phyloP scores from a whole-genome alignment of 495 filamentous ascomycete genomes.

The Symbiotaphrina buchneri region DNA sequence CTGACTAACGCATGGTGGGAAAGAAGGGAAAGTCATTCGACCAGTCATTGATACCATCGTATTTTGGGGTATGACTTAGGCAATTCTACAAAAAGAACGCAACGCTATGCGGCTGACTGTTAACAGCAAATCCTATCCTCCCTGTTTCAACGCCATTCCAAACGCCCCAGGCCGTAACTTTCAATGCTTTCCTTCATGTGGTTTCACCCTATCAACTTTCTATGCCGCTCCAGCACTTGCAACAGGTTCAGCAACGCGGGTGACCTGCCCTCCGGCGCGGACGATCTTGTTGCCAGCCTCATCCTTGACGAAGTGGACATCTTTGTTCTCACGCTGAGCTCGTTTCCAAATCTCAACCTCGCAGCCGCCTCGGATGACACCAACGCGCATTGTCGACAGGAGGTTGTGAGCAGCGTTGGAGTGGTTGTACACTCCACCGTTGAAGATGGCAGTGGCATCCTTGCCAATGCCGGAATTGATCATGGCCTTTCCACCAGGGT shows the following conservation, averaged over 20 bases:
- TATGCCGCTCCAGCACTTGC: slow-evolving; percentile 55
- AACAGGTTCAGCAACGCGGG: slow-evolving; percentile 54
- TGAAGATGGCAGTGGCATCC: slow-evolving; percentile 12
- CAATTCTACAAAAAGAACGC: neutral
- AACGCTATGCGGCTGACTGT: neutral
- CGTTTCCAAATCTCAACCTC: slow-evolving; percentile 8
- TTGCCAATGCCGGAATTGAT: slow-evolving; percentile 10
- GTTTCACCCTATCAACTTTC: no score
- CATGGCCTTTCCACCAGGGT: slow-evolving; percentile 11
- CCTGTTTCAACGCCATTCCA: neutral
- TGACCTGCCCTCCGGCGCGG: slow-evolving; percentile 76
- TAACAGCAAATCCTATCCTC: neutral
- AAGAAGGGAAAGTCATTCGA: no score
- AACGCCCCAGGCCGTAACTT: neutral
- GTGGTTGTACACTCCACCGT: slow-evolving; percentile 10
- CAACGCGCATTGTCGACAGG: slow-evolving; percentile 6
- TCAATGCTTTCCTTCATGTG: no score
- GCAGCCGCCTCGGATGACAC: slow-evolving; percentile 6
- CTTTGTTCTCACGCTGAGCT: slow-evolving; percentile 6
- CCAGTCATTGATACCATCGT: no score
- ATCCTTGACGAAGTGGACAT: slow-evolving; percentile 52
- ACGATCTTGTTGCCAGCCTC: slow-evolving; percentile 62
- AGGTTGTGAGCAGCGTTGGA: slow-evolving; percentile 8
- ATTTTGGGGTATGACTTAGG: no score
- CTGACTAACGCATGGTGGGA: no score